Conservation (phyloP, 495 filamentous ascomycete genomes). For the Echria macrotheca region DNA sequence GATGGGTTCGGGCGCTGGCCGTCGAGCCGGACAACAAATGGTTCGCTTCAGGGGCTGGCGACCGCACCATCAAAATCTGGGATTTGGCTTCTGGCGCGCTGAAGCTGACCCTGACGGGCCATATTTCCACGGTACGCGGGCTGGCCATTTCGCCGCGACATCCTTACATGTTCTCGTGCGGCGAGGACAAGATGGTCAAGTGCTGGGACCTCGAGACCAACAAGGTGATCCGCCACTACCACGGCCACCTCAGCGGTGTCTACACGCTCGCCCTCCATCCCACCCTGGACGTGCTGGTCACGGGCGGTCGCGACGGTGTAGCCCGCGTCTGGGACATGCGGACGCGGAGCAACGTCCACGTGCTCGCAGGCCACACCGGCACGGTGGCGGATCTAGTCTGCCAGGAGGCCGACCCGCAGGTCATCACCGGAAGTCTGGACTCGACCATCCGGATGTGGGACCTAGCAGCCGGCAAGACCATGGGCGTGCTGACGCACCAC, state of each 20-base stretch:
- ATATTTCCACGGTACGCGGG: slow-evolving; percentile 94
- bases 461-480: slow-evolving; percentile 90
- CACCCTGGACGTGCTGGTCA: slow-evolving; percentile 89
- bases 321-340: slow-evolving; percentile 99
- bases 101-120: slow-evolving; percentile 85
- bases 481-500: slow-evolving; percentile 95
- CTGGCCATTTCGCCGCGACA: slow-evolving; percentile 90
- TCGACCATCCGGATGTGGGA: slow-evolving; percentile 93
- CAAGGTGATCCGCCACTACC: slow-evolving; percentile 97
- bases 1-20: slow-evolving; percentile 88
- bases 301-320: slow-evolving; percentile 90
- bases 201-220: slow-evolving; percentile 99
- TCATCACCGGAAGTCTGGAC: slow-evolving; percentile 88
- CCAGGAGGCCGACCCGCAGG: slow-evolving; percentile 94
- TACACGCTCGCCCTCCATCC: slow-evolving; percentile 90
- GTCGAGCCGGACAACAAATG: slow-evolving; percentile 96
- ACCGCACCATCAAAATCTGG: slow-evolving; percentile 99
- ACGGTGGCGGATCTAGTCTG: slow-evolving; percentile 86
- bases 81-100: slow-evolving; percentile 81
- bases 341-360: slow-evolving; percentile 90
- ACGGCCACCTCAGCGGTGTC: slow-evolving; percentile 94
- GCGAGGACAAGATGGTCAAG: slow-evolving; percentile 99
- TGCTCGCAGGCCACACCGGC: slow-evolving; percentile 80
- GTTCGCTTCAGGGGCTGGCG: slow-evolving; percentile 95
- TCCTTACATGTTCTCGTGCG: slow-evolving; percentile 96